Base-by-base conservation (phyloP, 1,284 basidiomycete genomes). In the Thelephora terrestris region DNA sequence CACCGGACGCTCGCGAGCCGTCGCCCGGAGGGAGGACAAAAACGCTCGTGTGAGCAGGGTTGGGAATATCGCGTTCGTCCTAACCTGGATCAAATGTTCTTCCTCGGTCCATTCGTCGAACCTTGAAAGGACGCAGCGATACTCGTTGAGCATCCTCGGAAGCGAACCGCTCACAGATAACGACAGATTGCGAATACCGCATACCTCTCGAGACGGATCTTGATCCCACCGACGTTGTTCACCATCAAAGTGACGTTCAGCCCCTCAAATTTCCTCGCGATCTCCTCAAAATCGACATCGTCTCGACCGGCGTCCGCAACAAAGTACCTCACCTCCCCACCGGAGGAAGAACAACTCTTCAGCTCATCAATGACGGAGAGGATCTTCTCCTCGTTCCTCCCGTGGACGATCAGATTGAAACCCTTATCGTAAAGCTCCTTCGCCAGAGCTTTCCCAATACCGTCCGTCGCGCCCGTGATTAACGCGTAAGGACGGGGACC, bases 11-110 rank as follows among this genome's bases (percentile, higher is more conserved):
- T 50, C 42, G 32, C 47, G 37, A 45, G 57, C 55, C 3, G 53
- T 45, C 38, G 47, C 48, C 34, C 61, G 59, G 16, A 62, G 57
- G 10, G 51, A 51, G 18, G 61, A 58, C 21, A 62, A 56, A 40
- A 62, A 55, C 1, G 49, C 54, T 48, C 56, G 61, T 14, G 58
- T 60, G 52, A 62, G 55, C 52, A 58, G 45, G 49, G 59, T 51
- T 10, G 61, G 50, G 58, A 61, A 62, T 46, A 60, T 39, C 2
- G 53, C 50, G 52, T 62, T 62, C 43, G 52, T 47, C 38, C 54
- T 46, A 32, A 61, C 42, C 44, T 53, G 48, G 18, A 34, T 25
- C 23, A 56, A 35, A n/a, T 61, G 36, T 34, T 52, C 53, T 2
- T 52, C 53, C 45, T 59, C 58, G 24, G 51, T 46, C 45, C 52